Evolutionary conservation across 2,329 filamentous ascomycete species (phyloP), one percentile per base, ranked within the genome.

Genomic region (Aspergillus ochraceus): DNA sequence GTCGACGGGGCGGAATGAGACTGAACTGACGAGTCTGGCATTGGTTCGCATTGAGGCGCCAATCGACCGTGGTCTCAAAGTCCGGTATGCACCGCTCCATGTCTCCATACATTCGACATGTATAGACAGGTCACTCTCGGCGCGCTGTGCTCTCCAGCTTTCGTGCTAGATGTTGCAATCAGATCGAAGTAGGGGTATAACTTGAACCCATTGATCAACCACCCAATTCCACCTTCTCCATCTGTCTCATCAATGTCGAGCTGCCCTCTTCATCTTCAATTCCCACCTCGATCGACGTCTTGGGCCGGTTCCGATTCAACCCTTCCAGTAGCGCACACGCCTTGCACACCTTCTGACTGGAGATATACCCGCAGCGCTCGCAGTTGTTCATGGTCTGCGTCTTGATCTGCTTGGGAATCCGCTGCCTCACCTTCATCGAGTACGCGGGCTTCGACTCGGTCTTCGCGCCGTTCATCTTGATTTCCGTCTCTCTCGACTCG

Each of bases 261-360:
- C 81, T 82, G 58, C 79, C 77, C 60, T 83, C 81, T 60, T 83
- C 79, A 52, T 82, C 79, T 54, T 81, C 79, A 63, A 80, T 74
- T 0, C 72, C 73, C 36, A 79, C 68, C 26, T 80, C 76, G 36
- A 82, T 80, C 8, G 74, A 68, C 8, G 76, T 80, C 66, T 76
- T 78, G 32, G 82, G 82, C 12, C 79, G 70, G 62, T 81, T 86
- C 70, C 95, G 97, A 73, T 99, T 99, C 52, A 99, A 76, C 0
- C 90, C 91, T 68, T 98, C 93, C 2, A 99, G 84, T 49, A 99
- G 80, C 62, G 88, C 89, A 74, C 95, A 99, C 0, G 95, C 95
- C 77, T 99, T 96, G 77, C 95, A 99, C 45, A 97, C 86, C 30
- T 86, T 85, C 76, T 99, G 95, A 68, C 93, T 97, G 2, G 95